These are phyloP conservation scores for Leccinum longicurvipes DNA, from an alignment of 768 basidiomycete species.

Conservation along the genomic window DNA sequence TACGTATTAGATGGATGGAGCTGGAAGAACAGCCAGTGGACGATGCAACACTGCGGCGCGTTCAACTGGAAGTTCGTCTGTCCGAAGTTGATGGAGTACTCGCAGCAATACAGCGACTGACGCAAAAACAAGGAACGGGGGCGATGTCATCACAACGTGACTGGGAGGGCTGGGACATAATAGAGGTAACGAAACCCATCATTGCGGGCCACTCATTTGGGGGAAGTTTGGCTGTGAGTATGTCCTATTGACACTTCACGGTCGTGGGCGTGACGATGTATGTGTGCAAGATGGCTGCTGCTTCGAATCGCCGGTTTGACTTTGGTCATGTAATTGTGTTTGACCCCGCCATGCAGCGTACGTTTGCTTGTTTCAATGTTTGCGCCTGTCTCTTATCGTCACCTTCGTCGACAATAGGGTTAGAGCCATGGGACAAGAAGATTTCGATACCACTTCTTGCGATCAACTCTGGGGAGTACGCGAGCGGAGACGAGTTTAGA, in stretches of 20 bases:
- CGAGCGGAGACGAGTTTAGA: conserved; percentile 34
- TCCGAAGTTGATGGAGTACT: conserved; percentile 37
- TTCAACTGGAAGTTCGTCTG: conserved; percentile 35
- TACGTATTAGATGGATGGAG: conserved; percentile 23
- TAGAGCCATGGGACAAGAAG: conserved; percentile 24
- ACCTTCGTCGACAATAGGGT: conserved; percentile 14
- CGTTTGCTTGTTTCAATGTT: conserved; percentile 11
- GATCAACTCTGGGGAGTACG: conserved; percentile 42
- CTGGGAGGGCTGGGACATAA: conserved; percentile 18
- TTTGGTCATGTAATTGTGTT: conserved; percentile 28
- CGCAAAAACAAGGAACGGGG: not conserved
- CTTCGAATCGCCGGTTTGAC: conserved; percentile 16
- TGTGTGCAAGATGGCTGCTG: conserved; percentile 22
- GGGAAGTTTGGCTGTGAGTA: conserved; percentile 28
- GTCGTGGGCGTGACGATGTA: not conserved
- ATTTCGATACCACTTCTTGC: conserved; percentile 35
- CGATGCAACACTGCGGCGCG: conserved; percentile 28
- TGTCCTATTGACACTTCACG: not conserved
- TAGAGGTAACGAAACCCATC: conserved; percentile 21
- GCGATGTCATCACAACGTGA: not conserved
- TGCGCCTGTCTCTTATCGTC: conserved; percentile 18
- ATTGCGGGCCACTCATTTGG: conserved; percentile 35
- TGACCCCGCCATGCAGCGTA: conserved; percentile 28
- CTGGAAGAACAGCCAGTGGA: conserved; percentile 33
- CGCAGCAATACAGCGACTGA: conserved; percentile 12